Percentiles rank a stretch among this genome's conserved stretches.
Evolutionary conservation across 164 flowering plant genomes (phyloP).

Genomic region (Dillenia turbinata): DNA sequence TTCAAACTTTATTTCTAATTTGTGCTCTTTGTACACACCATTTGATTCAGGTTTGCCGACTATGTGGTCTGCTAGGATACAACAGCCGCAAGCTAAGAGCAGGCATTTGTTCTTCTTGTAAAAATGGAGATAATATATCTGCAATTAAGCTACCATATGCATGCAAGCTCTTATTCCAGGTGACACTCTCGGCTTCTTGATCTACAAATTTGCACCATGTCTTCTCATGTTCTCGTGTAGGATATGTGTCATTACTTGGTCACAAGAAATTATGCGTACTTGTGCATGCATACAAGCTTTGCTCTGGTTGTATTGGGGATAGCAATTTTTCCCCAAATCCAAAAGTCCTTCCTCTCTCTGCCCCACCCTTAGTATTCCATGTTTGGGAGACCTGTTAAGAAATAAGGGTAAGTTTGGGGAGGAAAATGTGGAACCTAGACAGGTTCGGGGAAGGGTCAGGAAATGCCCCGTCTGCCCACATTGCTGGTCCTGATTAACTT

Average conservation of each 20-base stretch:
- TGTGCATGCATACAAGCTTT: neutral
- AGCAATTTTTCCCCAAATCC: too few relatives aligned
- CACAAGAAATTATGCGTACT: neutral
- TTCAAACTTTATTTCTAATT: too few relatives aligned
- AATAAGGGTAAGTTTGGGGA: too few relatives aligned
- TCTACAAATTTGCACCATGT: neutral
- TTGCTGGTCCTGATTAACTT: too few relatives aligned
- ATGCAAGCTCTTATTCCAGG: conserved; percentile 98
- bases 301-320: neutral
- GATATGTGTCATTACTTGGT: neutral
- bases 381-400: too few relatives aligned
- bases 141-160: conserved; percentile 90
- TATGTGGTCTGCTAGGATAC: conserved; percentile 87
- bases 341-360: neutral
- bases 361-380: neutral
- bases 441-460: too few relatives aligned
- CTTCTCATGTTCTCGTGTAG: neutral
- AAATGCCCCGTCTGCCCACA: too few relatives aligned
- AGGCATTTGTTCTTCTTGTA: conserved; percentile 72
- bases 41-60: conserved; percentile 74
- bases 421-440: too few relatives aligned
- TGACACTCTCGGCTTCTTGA: conserved; percentile 13
- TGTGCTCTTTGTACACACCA: too few relatives aligned
- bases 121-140: conserved; percentile 77
- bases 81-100: conserved; percentile 66